Percentiles rank a stretch among this genome's conserved stretches.
Evolutionary conservation across 306 rosid genomes (phyloP).

Genomic region (Lotus japonicus): DNA sequence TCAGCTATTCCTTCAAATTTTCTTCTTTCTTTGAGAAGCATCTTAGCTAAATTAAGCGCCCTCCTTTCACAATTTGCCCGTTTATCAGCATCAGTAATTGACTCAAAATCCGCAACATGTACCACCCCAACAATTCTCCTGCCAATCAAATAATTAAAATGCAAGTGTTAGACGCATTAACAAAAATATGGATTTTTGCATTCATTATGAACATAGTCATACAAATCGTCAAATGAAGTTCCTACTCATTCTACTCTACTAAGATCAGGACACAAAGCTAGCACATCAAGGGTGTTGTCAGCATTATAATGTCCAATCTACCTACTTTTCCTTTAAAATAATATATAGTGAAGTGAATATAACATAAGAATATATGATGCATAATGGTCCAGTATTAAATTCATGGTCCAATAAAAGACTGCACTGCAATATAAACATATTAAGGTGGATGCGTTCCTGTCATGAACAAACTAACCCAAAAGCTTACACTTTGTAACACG

Average conservation of each 20-base stretch:
- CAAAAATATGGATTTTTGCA: neutral
- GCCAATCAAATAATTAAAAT: conserved; percentile 12
- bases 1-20: conserved; percentile 46
- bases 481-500: too few relatives aligned
- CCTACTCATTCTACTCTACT: neutral
- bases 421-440: too few relatives aligned
- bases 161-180: neutral
- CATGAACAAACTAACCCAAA: too few relatives aligned
- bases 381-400: too few relatives aligned
- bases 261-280: neutral
- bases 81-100: conserved; percentile 52
- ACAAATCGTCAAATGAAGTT: neutral
- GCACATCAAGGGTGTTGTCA: too few relatives aligned
- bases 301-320: too few relatives aligned
- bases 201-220: neutral
- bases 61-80: conserved; percentile 63
- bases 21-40: conserved; percentile 69
- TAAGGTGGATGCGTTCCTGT: too few relatives aligned
- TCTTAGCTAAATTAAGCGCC: conserved; percentile 67
- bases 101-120: conserved; percentile 85
- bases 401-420: too few relatives aligned
- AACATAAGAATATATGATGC: too few relatives aligned
- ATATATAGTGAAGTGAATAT: too few relatives aligned
- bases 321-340: too few relatives aligned
- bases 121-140: conserved; percentile 94